Evolutionary conservation across 2,329 filamentous ascomycete species (phyloP).

Genomic region (Fusarium anthophilum): DNA sequence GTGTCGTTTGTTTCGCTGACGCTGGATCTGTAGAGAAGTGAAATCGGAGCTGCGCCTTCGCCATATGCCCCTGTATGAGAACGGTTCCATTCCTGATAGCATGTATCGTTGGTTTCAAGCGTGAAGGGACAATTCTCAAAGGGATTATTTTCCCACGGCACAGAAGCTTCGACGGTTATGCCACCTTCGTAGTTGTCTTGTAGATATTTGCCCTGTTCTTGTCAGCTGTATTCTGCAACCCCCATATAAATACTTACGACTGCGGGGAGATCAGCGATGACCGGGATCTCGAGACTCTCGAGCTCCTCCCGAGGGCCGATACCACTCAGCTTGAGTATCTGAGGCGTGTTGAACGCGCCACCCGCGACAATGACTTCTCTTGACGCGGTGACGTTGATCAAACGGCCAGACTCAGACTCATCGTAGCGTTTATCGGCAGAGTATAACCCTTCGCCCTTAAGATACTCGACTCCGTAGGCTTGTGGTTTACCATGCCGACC

Average conservation of each 20-base stretch:
- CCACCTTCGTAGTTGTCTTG: conserved; percentile 44
- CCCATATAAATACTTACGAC: conserved; percentile 8
- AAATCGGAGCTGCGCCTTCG: conserved; percentile 37
- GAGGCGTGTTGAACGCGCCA: conserved; percentile 43
- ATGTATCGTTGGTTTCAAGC: conserved; percentile 43
- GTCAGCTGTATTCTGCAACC: neutral
- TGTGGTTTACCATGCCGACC: neutral
- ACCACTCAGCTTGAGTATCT: conserved; percentile 62
- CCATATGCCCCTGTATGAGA: conserved; percentile 35
- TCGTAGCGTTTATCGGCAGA: conserved; percentile 48
- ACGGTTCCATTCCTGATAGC: conserved; percentile 46
- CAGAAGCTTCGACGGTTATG: conserved; percentile 29
- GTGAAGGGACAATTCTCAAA: conserved; percentile 17
- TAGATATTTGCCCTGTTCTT: conserved; percentile 26
- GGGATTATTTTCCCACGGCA: conserved; percentile 27
- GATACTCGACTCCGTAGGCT: conserved; percentile 46
- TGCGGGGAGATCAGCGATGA: conserved; percentile 61
- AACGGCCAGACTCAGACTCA: neutral
- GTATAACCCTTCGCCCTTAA: conserved; percentile 53
- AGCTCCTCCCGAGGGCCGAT: conserved; percentile 54
- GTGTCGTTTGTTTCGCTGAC: conserved; percentile 39
- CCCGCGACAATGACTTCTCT: conserved; percentile 38
- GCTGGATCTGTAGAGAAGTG: conserved; percentile 43
- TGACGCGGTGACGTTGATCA: conserved; percentile 22
- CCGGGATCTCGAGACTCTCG: conserved; percentile 47